Evolutionary conservation across 176 grass and related monocot species (phyloP).

Genomic region (Hordeum marinum): DNA sequence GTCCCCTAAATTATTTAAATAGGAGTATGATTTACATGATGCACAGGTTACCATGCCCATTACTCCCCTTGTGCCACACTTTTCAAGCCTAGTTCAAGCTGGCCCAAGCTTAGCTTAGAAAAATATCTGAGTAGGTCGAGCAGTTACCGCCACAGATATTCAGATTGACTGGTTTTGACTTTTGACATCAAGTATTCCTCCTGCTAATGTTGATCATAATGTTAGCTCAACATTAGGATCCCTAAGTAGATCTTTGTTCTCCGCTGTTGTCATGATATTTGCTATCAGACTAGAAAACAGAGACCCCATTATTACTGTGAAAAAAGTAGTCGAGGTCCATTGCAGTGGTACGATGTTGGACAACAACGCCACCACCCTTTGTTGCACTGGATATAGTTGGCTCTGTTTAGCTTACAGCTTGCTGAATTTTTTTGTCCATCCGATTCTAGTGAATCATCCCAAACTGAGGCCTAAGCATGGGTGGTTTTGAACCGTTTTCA

Average conservation of each 20-base stretch:
- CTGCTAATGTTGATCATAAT: neutral
- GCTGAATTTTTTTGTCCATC: neutral
- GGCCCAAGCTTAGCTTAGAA: neutral
- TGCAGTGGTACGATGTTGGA: neutral
- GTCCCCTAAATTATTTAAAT: neutral
- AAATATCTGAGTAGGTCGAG: neutral
- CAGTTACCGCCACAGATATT: neutral
- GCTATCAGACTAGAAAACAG: neutral
- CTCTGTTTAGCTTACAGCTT: neutral
- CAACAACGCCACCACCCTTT: neutral
- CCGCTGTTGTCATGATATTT: neutral
- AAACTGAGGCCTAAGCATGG: neutral
- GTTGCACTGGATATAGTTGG: neutral
- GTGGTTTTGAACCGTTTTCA: conserved; percentile 13
- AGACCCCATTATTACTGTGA: neutral
- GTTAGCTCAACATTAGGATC: neutral
- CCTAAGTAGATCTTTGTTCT: neutral
- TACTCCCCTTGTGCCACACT: neutral
- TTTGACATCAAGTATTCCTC: neutral
- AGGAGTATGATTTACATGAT: neutral
- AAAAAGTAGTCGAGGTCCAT: neutral
- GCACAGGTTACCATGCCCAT: neutral
- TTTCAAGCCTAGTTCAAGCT: neutral
- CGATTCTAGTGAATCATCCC: neutral
- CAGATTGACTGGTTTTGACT: neutral